phyloP scores from a whole-genome alignment of 805 yeast species.

The Schwanniomyces vanrijiae region DNA sequence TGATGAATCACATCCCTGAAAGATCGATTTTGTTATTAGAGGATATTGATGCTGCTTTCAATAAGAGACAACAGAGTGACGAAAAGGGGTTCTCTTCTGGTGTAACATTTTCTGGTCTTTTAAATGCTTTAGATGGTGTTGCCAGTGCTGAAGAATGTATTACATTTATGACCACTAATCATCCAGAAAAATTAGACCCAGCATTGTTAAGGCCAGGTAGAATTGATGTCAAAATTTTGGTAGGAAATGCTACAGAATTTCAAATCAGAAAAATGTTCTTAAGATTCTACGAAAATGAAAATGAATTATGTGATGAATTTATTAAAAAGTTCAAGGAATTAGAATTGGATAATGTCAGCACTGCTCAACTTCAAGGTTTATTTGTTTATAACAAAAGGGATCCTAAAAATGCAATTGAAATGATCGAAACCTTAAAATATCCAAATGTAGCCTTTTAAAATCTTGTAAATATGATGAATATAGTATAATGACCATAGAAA shows the following conservation, averaged over 20 bases:
- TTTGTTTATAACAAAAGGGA: conserved; percentile 88
- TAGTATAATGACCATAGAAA: background rate
- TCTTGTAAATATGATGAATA: conserved; percentile 1
- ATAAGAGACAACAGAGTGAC: conserved; percentile 68
- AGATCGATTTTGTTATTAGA: conserved; percentile 82
- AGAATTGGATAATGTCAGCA: conserved; percentile 58
- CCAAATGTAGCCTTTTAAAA: conserved; percentile 23
- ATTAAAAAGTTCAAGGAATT: conserved; percentile 46
- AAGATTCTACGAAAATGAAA: conserved; percentile 74
- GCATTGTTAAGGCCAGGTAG: conserved; percentile 95
- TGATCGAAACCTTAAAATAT: conserved; percentile 49
- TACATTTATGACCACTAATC: conserved; percentile 98
- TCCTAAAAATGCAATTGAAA: conserved; percentile 71
- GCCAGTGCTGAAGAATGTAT: conserved; percentile 96
- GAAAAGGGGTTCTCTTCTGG: conserved; percentile 83
- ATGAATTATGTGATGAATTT: conserved; percentile 53
- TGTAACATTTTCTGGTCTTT: conserved; percentile 90
- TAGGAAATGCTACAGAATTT: conserved; percentile 82
- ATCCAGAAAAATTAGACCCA: conserved; percentile 90
- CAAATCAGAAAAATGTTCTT: conserved; percentile 84
- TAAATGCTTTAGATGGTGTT: conserved; percentile 95
- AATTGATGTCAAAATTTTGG: conserved; percentile 77
- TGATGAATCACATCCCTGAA: conserved; percentile 95
- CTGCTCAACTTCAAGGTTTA: conserved; percentile 94
- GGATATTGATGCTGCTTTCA: conserved; percentile 96